Evolutionary conservation across 805 yeast genomes (phyloP), one percentile per base, ranked within the genome.

Genomic region (Candida vaughaniae): DNA sequence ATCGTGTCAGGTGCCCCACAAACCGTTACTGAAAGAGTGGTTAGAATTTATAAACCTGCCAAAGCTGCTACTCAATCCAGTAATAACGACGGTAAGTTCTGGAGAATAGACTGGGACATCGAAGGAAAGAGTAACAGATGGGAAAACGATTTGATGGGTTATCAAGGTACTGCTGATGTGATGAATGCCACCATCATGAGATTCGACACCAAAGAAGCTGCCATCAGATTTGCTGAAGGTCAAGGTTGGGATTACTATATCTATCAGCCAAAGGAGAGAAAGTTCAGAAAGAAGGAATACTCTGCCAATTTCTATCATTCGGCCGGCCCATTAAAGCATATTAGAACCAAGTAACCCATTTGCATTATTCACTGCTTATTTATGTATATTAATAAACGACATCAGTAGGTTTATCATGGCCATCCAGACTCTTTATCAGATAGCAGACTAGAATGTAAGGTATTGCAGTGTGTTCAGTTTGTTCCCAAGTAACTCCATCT

Each of bases 141-240:
- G 95, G 95, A 86, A 57, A 86, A 86, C 62, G 91, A 85, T 58
- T 69, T 86, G 56, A 86, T 86, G 62, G 95, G 95, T 17, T 86
- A 85, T 69, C 90, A 85, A 53, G 76, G 85, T 31, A 71, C 84
- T 30, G 77, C 85, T 25, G 95, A 86, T 59, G 81, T 79, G 63
- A 82, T 87, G 84, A 84, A 85, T 65, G 88, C 83, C 12, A 82
- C 91, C 6, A 75, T 75, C 55, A 62, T 86, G 70, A 79, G 80
- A 57, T 86, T 86, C 58, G 83, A 79, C 53, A 68, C 80, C 35
- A 80, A 77, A 61, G 91, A 86, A 32, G 76, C 85, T 27, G 95
- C 95, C 23, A 68, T 82, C 41, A 74, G 75, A 39, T 86, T 86
- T 60, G 95, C 95, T 8, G 75, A 78, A 48, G 82, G 85, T 42